Conservation (phyloP, 2,329 filamentous ascomycete species). For the Esteya vermicola region DNA sequence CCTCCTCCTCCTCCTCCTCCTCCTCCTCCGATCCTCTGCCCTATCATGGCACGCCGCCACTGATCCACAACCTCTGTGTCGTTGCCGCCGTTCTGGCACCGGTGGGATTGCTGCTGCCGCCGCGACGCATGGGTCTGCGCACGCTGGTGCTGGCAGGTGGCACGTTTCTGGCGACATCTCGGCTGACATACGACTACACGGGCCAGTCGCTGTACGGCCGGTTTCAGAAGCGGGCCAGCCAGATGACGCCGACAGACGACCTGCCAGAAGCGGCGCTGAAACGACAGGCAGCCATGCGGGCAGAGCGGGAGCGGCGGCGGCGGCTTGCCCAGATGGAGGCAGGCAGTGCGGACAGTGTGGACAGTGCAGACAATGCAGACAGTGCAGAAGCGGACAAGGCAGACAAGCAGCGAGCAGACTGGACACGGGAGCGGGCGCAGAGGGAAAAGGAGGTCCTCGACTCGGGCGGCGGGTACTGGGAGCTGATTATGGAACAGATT, state of each 20-base stretch:
- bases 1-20: not conserved
- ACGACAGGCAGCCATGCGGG: slow-evolving; percentile 31
- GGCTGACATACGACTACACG: slow-evolving; percentile 41
- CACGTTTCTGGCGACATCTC: slow-evolving; percentile 38
- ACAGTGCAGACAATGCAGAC: slow-evolving; percentile 1
- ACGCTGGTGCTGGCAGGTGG: slow-evolving; percentile 33
- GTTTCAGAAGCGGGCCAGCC: slow-evolving; percentile 25
- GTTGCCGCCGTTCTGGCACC: slow-evolving; percentile 32
- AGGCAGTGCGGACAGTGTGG: not conserved
- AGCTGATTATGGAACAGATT: slow-evolving; percentile 42
- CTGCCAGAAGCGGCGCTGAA: slow-evolving; percentile 41
- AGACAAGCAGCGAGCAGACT: slow-evolving; percentile 44
- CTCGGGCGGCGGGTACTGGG: slow-evolving; percentile 40
- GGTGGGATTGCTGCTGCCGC: slow-evolving; percentile 34
- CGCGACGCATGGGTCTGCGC: slow-evolving; percentile 33
- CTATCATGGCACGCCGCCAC: slow-evolving; percentile 16
- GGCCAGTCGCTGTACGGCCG: slow-evolving; percentile 37
- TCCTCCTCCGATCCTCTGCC: not conserved
- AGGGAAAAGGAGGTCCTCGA: slow-evolving; percentile 30
- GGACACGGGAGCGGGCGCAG: slow-evolving; percentile 31
- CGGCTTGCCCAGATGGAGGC: slow-evolving; percentile 9
- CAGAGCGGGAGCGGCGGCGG: slow-evolving; percentile 26
- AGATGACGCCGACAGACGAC: slow-evolving; percentile 1
- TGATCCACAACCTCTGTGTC: slow-evolving; percentile 32
- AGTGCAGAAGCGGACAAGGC: slow-evolving; percentile 30